Evolutionary conservation across 306 rosid species (phyloP).

Genomic region (Chamaecrista fasciculata): DNA sequence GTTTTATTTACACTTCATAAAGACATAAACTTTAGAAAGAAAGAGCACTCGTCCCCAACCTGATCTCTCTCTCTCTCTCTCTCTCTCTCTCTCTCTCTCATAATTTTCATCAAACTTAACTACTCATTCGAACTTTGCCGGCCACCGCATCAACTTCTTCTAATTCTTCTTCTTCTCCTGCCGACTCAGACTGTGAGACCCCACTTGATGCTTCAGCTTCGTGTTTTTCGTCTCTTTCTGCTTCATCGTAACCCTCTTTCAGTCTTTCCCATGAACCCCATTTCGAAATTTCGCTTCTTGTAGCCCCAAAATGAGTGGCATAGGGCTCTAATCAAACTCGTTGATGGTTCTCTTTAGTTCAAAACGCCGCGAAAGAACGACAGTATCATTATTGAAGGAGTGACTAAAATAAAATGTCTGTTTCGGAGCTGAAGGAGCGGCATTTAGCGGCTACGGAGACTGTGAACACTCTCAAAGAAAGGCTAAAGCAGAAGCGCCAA

Average conservation of each 20-base stretch:
- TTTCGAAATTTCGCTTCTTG: constrained; percentile 7
- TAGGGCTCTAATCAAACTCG: not conserved
- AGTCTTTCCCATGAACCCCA: not conserved
- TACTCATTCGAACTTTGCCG: not conserved
- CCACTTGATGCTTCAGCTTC: not conserved
- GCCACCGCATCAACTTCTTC: not conserved
- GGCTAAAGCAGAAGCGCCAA: constrained; percentile 59
- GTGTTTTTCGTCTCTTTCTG: not conserved
- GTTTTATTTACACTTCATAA: no score
- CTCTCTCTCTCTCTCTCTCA: no score
- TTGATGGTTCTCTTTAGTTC: not conserved
- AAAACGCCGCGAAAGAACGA: not conserved
- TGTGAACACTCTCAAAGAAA: constrained; percentile 66
- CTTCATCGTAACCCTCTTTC: not conserved
- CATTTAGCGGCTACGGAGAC: constrained; percentile 63
- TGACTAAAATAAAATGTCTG: constrained; percentile 75
- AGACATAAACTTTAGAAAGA: no score
- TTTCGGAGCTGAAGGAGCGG: constrained; percentile 75
- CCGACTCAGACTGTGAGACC: not conserved
- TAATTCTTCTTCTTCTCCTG: not conserved
- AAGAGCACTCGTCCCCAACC: no score
- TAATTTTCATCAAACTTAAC: not conserved
- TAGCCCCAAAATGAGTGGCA: not conserved
- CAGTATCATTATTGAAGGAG: not conserved
- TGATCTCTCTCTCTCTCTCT: no score